These are phyloP conservation scores for Capsicum baccatum DNA, from an alignment of 257 asterid species.

Conservation along the genomic window DNA sequence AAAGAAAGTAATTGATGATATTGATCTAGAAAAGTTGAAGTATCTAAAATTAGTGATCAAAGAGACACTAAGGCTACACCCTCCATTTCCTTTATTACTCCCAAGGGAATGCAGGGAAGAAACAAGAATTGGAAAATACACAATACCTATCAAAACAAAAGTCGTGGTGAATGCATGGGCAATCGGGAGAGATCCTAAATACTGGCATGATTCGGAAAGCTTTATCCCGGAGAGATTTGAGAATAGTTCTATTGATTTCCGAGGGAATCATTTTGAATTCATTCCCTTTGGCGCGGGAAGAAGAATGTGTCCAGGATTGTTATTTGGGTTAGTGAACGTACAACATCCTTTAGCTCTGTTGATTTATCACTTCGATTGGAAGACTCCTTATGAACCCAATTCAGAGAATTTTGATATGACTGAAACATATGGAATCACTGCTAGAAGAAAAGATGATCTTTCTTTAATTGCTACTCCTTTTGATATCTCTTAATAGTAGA, in stretches of 20 bases:
- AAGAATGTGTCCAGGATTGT: constrained; percentile 36
- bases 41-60: neutral
- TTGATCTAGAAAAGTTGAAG: neutral
- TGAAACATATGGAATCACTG: constrained; percentile 10
- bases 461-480: constrained; percentile 19
- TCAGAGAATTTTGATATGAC: neutral
- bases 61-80: neutral
- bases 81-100: neutral
- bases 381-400: neutral
- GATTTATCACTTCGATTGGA: neutral
- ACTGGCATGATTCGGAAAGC: constrained; percentile 33
- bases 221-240: constrained; percentile 39
- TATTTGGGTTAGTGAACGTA: constrained; percentile 33
- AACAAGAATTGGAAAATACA: neutral
- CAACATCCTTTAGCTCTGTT: constrained; percentile 19
- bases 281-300: constrained; percentile 43
- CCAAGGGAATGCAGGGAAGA: constrained; percentile 23
- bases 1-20: neutral
- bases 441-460: constrained; percentile 16
- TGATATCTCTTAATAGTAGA: neutral
- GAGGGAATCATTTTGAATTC: constrained; percentile 39
- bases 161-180: constrained; percentile 15
- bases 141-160: neutral
- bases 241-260: constrained; percentile 29
- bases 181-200: constrained; percentile 31